Percentiles rank a stretch among this genome's conserved stretches.
phyloP scores from a whole-genome alignment of 768 basidiomycete species.

The Collybiopsis luxurians region DNA sequence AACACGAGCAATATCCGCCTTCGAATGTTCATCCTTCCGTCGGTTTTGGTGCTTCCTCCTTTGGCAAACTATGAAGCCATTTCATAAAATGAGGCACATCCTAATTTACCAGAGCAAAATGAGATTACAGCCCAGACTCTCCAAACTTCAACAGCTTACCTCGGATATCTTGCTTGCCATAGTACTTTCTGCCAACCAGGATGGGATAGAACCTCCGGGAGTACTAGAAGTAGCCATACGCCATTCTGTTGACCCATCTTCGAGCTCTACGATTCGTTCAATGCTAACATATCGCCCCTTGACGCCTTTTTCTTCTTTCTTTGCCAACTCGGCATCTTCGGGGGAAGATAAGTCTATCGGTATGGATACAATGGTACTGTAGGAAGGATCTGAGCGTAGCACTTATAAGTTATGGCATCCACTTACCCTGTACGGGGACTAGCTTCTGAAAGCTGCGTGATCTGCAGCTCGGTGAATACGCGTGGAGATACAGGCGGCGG shows the following conservation, averaged over 20 bases:
- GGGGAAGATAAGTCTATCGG: constrained; percentile 60
- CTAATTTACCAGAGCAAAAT: constrained; percentile 28
- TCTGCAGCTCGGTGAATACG: constrained; percentile 73
- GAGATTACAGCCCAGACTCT: background rate
- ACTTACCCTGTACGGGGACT: constrained; percentile 61
- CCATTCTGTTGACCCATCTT: constrained; percentile 69
- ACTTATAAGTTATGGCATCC: too few species aligned
- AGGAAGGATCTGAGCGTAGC: too few species aligned
- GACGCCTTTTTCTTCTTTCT: constrained; percentile 60
- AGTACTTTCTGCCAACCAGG: constrained; percentile 56
- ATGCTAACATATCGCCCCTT: constrained; percentile 70
- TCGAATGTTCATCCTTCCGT: background rate
- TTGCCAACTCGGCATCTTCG: constrained; percentile 52
- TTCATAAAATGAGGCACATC: constrained; percentile 73
- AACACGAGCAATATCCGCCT: too few species aligned
- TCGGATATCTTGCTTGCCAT: constrained; percentile 63
- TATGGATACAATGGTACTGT: constrained; percentile 56
- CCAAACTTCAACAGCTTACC: constrained; percentile 31
- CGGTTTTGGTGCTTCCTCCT: background rate
- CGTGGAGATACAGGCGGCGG: constrained; percentile 68
- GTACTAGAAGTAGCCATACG: constrained; percentile 77
- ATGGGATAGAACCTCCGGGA: constrained; percentile 67
- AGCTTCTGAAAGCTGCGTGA: constrained; percentile 47
- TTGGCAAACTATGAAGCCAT: constrained; percentile 49
- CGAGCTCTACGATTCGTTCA: constrained; percentile 62